Evolutionary conservation across 805 yeast species (phyloP), one percentile per base, ranked within the genome.

Genomic region (Vanderwaltozyma yarrowii): DNA sequence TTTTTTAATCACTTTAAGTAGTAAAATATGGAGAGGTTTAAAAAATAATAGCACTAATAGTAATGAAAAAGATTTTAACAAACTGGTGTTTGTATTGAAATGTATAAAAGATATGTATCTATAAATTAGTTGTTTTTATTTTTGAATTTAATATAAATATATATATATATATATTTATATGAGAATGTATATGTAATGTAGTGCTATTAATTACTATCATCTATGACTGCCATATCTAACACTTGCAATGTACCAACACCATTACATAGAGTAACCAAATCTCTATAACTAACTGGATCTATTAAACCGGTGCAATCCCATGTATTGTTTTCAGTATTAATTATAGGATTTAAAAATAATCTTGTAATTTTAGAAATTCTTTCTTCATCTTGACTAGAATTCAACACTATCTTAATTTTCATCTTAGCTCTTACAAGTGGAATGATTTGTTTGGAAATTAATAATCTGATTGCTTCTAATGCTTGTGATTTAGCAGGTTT

Each of bases 371-470:
- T 54, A 31, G 62, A 61, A 17, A 70, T 75, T 8, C 59, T 54
- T 33, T 68, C 54, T 33, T 60, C 60, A 31, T 49, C 42, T 17
- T 54, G 52, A 33, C 52, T 61, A 35, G 69, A 67, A 13, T 73
- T 72, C 33, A 83, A 61, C 0, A 70, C 60, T n/a, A 86, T 64
- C 46, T 78, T 76, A 29, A 92, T 71, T 61, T 85, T 78, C 98
- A 92, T 92, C 51, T 80, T 80, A 0, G 97, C 97, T 47, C 98
- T 71, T 0, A 86, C 94, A 40, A 92, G 88, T 9, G 97, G 97
- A 20, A 92, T 80, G 24, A 87, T 66, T 60, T 92, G 97, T 46
- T 75, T 73, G 24, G 78, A 73, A 3, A 84, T 79, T 35, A 92
- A 65, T 36, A 81, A 56, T 53, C 76, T 82, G 46, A 92, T 88